These are phyloP conservation scores for Athelia sp. DNA, from an alignment of 1,284 basidiomycete genomes.

Conservation along the genomic window DNA sequence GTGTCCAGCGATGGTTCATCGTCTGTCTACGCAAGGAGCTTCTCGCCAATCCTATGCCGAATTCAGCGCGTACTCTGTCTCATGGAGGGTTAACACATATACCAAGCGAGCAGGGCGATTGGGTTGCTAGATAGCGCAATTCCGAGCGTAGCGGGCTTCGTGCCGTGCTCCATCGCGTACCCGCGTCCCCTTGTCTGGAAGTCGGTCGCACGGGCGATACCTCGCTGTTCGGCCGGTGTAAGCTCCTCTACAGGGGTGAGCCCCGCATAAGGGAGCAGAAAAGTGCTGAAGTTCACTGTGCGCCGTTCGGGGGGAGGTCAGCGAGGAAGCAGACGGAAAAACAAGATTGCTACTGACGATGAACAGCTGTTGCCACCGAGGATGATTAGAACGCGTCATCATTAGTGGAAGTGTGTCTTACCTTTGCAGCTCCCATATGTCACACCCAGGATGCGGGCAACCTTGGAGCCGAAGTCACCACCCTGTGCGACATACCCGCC, in stretches of 20 bases:
- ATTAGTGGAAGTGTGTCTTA: no score
- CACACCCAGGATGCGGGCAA: background rate
- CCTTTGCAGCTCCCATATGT: background rate
- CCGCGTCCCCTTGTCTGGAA: background rate
- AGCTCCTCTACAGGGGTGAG: background rate
- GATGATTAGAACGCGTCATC: no score
- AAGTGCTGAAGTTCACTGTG: background rate
- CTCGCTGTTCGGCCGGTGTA: background rate
- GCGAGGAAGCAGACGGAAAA: background rate
- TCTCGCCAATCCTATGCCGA: slow-evolving; percentile 6
- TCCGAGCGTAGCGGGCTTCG: slow-evolving; percentile 5
- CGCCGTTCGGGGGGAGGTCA: background rate
- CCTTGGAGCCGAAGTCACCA: background rate
- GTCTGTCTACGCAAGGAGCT: slow-evolving; percentile 9
- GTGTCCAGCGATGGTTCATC: slow-evolving; percentile 4
- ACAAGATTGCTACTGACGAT: background rate
- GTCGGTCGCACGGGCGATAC: background rate
- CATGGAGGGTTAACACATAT: background rate
- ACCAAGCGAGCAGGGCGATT: slow-evolving; percentile 10
- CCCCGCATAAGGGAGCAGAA: background rate
- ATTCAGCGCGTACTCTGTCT: background rate
- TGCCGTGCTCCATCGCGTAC: slow-evolving; percentile 5
- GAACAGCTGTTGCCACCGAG: no score
- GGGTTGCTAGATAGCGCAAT: slow-evolving; percentile 9
- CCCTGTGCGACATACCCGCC: slow-evolving; percentile 1